These are phyloP conservation scores for Verticillium dahliae DNA, from an alignment of 2,329 filamentous ascomycete genomes.

Conservation along the genomic window DNA sequence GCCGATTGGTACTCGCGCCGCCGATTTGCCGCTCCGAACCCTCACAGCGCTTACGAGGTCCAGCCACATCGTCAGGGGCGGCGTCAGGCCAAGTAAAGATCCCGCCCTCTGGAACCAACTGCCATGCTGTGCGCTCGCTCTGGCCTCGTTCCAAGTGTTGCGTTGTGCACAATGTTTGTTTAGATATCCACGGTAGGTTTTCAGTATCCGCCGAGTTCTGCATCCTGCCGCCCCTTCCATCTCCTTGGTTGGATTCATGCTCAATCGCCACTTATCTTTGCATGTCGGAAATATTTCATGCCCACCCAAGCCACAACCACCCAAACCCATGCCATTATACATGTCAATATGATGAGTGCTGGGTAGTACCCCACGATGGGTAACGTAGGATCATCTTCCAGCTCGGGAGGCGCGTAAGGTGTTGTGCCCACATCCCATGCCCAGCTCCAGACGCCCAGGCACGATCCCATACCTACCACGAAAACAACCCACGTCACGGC, in stretches of 20 bases:
- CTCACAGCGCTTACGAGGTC: neutral
- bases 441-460: slow-evolving; percentile 94
- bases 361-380: slow-evolving; percentile 98
- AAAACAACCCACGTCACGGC: slow-evolving; percentile 92
- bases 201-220: too few species aligned
- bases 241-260: neutral
- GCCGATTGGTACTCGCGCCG: neutral
- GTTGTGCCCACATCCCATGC: slow-evolving; percentile 98
- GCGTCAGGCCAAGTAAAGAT: neutral
- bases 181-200: too few species aligned
- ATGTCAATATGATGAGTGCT: slow-evolving; percentile 83
- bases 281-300: slow-evolving; percentile 99
- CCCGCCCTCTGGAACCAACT: neutral
- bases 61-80: neutral
- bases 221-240: too few species aligned
- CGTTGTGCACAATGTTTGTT: neutral
- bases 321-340: slow-evolving; percentile 98
- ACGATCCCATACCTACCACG: slow-evolving; percentile 93
- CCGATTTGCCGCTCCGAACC: neutral
- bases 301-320: slow-evolving; percentile 95
- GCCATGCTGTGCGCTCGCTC: too few species aligned
- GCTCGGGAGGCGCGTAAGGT: slow-evolving; percentile 87
- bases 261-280: slow-evolving; percentile 71
- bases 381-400: slow-evolving; percentile 89
- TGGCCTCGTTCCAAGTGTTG: too few species aligned